Percentiles rank a stretch among this genome's conserved stretches.
Evolutionary conservation across 2,329 filamentous ascomycete species (phyloP).

Genomic region (Hypoxylon sp.): DNA sequence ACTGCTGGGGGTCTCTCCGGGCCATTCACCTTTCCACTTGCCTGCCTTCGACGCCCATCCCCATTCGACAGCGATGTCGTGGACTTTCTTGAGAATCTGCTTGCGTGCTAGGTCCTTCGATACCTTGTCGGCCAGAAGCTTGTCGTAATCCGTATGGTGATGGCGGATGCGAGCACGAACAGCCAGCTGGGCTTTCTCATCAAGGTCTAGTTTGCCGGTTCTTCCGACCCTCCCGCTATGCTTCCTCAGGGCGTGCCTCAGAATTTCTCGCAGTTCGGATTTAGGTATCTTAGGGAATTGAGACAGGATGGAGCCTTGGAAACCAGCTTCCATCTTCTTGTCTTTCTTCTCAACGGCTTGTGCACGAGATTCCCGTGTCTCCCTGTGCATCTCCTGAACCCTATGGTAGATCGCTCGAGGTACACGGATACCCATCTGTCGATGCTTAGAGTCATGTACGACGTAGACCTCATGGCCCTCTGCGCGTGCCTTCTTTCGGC

Average conservation of each 20-base stretch:
- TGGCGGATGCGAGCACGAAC: constrained; percentile 65
- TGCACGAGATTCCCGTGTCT: constrained; percentile 52
- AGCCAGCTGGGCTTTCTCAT: constrained; percentile 58
- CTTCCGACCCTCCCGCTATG: constrained; percentile 62
- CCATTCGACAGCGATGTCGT: constrained; percentile 32
- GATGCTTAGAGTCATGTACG: constrained; percentile 48
- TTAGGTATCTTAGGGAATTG: constrained; percentile 59
- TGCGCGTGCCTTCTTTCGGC: constrained; percentile 55
- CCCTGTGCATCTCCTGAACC: constrained; percentile 43
- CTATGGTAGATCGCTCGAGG: constrained; percentile 51
- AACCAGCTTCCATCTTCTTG: constrained; percentile 48
- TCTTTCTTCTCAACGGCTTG: constrained; percentile 54
- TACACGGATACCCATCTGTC: constrained; percentile 56
- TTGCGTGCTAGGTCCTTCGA: constrained; percentile 16
- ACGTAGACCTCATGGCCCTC: constrained; percentile 53
- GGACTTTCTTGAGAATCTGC: constrained; percentile 1
- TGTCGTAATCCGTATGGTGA: constrained; percentile 61
- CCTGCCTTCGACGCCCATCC: constrained; percentile 7
- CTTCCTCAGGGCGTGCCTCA: constrained; percentile 60
- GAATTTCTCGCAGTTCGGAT: constrained; percentile 51
- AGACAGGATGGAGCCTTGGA: constrained; percentile 53
- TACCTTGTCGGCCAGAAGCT: constrained; percentile 47
- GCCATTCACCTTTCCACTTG: not conserved
- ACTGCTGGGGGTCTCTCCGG: not conserved
- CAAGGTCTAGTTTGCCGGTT: constrained; percentile 54